These are phyloP conservation scores for Wickerhamiella brachini DNA, from an alignment of 805 yeast genomes.

Conservation along the genomic window DNA sequence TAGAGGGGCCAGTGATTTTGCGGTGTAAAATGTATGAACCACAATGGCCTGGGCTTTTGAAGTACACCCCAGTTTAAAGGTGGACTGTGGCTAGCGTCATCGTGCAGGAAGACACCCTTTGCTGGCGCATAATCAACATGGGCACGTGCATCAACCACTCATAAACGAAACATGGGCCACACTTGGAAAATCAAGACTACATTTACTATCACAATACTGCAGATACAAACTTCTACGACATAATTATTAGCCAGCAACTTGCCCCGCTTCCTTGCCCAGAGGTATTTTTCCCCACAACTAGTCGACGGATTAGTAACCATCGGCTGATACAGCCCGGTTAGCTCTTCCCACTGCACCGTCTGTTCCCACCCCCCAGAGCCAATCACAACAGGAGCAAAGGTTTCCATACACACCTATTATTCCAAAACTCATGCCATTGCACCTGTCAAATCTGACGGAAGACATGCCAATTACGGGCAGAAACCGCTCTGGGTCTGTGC, in stretches of 20 bases:
- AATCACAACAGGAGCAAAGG: not conserved
- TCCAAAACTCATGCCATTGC: not conserved
- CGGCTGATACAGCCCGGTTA: not conserved
- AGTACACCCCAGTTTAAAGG: not conserved
- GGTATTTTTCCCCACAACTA: not conserved
- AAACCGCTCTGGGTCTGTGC: not conserved
- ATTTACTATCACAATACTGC: not conserved
- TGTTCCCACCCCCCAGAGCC: not conserved
- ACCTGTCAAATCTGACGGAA: not conserved
- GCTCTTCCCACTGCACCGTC: not conserved
- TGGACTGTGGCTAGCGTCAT: not conserved
- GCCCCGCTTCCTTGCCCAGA: not conserved
- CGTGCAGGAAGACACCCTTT: not conserved
- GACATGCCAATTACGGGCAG: not conserved
- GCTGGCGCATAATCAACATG: not conserved
- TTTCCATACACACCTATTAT: not conserved
- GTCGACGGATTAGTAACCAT: not conserved
- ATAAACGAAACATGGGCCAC: too few species aligned
- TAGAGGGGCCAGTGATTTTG: too few species aligned
- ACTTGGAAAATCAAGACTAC: too few species aligned
- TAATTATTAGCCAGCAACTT: not conserved
- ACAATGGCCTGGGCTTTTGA: not conserved
- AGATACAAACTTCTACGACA: not conserved
- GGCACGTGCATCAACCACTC: not conserved
- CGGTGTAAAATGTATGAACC: too few species aligned